These are phyloP conservation scores for Vitis riparia DNA, from an alignment of 164 flowering plant genomes.

Conservation along the genomic window DNA sequence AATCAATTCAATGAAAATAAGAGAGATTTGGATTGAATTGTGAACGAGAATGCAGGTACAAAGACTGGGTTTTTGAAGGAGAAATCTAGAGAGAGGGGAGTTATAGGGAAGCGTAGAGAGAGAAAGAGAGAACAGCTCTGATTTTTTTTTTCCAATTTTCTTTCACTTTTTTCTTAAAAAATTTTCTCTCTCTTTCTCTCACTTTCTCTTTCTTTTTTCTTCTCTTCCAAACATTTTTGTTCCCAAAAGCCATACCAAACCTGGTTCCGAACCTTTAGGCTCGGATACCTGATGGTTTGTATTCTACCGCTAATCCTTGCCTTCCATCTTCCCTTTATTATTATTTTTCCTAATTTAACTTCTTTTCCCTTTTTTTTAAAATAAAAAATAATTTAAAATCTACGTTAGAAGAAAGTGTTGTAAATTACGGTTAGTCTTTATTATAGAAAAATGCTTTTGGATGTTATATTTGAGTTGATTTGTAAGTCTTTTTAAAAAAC, in stretches of 20 bases:
- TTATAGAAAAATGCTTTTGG: too few species aligned
- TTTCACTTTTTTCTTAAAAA: slow-evolving; percentile 2
- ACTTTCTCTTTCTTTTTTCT: slow-evolving; percentile 10
- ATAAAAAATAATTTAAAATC: neutral
- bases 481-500: too few species aligned
- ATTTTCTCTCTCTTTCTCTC: slow-evolving; percentile 18
- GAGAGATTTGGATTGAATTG: neutral
- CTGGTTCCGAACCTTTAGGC: slow-evolving; percentile 48
- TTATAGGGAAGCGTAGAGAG: slow-evolving; percentile 3
- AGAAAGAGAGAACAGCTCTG: slow-evolving; percentile 1
- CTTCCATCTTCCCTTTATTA: neutral
- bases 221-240: neutral
- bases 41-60: neutral
- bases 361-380: neutral
- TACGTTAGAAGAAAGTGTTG: too few species aligned
- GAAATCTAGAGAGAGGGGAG: slow-evolving; percentile 9
- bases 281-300: slow-evolving; percentile 22
- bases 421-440: too few species aligned
- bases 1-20: neutral
- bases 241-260: slow-evolving; percentile 23
- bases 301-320: slow-evolving; percentile 13
- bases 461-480: too few species aligned
- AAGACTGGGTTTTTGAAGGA: neutral
- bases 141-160: neutral
- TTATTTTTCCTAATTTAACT: neutral